These are phyloP conservation scores for Lepidium aucheri DNA, from an alignment of 345 rosid genomes.

Conservation along the genomic window DNA sequence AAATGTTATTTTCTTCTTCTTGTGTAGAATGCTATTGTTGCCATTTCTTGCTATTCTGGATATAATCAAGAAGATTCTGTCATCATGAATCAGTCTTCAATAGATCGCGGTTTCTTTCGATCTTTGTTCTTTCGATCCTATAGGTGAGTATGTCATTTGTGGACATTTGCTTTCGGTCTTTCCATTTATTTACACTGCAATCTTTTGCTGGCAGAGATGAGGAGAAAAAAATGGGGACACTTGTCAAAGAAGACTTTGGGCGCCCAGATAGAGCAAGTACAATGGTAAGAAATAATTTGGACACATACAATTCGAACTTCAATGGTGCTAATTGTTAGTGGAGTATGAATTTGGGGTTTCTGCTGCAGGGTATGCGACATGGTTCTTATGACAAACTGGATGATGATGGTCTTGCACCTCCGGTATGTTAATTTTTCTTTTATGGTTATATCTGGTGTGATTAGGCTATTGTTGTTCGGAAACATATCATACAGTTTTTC, in stretches of 20 bases:
- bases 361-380: conserved; percentile 89
- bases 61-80: conserved; percentile 99
- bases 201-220: conserved; percentile 52
- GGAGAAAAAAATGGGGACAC: conserved; percentile 99
- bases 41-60: conserved; percentile 95
- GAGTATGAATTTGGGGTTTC: conserved; percentile 3
- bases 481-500: background rate
- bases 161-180: background rate
- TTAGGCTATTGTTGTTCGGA: background rate
- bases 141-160: conserved; percentile 38
- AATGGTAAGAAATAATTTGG: conserved; percentile 44
- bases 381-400: conserved; percentile 97
- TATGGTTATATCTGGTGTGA: background rate
- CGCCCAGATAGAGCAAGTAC: conserved; percentile 88
- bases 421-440: conserved; percentile 41
- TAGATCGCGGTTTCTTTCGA: conserved; percentile 94
- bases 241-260: conserved; percentile 95
- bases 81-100: conserved; percentile 95
- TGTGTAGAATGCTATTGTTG: conserved; percentile 88
- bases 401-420: conserved; percentile 99
- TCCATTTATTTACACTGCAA: background rate
- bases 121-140: conserved; percentile 93
- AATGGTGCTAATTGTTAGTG: conserved; percentile 1
- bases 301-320: background rate
- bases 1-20: background rate